phyloP scores from a whole-genome alignment of 371 early-diverging fungal species.

The Mucor sp. region DNA sequence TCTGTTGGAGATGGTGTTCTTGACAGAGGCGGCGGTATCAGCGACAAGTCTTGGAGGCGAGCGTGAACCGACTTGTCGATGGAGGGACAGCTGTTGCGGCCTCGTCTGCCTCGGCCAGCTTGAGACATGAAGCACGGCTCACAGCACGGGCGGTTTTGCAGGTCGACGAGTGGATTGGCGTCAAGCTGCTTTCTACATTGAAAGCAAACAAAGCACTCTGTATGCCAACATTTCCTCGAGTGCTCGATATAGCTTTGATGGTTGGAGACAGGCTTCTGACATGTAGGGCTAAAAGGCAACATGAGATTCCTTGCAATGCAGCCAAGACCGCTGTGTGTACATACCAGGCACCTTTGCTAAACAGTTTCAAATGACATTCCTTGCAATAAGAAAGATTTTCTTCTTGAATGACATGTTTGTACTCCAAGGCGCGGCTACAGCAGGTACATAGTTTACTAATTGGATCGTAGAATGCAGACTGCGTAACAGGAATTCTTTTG shows the following conservation, averaged over 20 bases:
- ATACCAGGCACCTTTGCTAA: slow-evolving; percentile 40
- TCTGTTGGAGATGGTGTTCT: slow-evolving; percentile 18
- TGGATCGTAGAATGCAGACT: slow-evolving; percentile 22
- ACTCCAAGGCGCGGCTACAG: slow-evolving; percentile 17
- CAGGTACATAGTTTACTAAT: slow-evolving; percentile 15
- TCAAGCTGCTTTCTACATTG: slow-evolving; percentile 29
- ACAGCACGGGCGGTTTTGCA: slow-evolving; percentile 63
- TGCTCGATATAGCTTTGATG: slow-evolving; percentile 51
- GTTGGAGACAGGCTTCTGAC: slow-evolving; percentile 43
- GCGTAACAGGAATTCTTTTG: slow-evolving; percentile 28
- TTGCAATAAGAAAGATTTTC: slow-evolving; percentile 30
- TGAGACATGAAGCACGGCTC: slow-evolving; percentile 64
- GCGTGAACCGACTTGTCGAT: not conserved
- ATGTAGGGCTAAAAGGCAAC: slow-evolving; percentile 33
- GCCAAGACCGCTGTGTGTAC: not conserved
- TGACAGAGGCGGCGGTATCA: slow-evolving; percentile 10
- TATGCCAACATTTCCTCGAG: slow-evolving; percentile 50
- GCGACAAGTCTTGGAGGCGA: not conserved
- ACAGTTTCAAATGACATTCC: slow-evolving; percentile 35
- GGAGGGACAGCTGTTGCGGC: not conserved
- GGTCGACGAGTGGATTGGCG: slow-evolving; percentile 61
- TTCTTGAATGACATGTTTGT: slow-evolving; percentile 4
- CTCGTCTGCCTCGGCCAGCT: slow-evolving; percentile 1
- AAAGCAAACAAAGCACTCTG: slow-evolving; percentile 53
- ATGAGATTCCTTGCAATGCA: not conserved